Evolutionary conservation across 2,329 filamentous ascomycete species (phyloP).

Genomic region (Ophiostoma fasciatum): DNA sequence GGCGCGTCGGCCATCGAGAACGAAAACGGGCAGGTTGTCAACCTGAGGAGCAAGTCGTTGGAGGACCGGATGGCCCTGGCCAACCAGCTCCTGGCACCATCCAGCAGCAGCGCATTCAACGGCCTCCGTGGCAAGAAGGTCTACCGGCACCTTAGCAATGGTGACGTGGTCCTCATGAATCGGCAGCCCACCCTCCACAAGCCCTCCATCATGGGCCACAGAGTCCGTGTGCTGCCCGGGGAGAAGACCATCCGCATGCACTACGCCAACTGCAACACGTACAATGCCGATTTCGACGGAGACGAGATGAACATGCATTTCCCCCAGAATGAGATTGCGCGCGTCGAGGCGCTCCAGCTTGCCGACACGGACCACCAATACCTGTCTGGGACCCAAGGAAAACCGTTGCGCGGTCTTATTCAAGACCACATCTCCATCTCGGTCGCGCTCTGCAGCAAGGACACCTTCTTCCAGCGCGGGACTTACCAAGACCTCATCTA

Average conservation of each 20-base stretch:
- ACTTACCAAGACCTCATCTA: conserved; percentile 94
- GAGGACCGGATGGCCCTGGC: conserved; percentile 83
- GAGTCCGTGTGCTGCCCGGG: conserved; percentile 77
- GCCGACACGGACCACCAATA: conserved; percentile 98
- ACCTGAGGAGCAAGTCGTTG: conserved; percentile 68
- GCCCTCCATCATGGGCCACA: conserved; percentile 96
- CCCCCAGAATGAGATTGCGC: conserved; percentile 87
- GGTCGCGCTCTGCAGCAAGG: conserved; percentile 76
- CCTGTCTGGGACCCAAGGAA: conserved; percentile 81
- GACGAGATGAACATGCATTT: conserved; percentile 99
- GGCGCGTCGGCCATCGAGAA: conserved; percentile 91
- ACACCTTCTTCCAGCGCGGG: conserved; percentile 76
- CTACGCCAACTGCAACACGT: conserved; percentile 98
- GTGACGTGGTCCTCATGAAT: conserved; percentile 97
- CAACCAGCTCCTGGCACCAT: conserved; percentile 81
- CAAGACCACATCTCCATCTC: conserved; percentile 97
- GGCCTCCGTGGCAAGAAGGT: conserved; percentile 88
- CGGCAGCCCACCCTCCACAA: conserved; percentile 96
- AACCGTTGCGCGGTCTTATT: conserved; percentile 87
- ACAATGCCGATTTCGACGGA: conserved; percentile 98
- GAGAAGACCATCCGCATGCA: conserved; percentile 99
- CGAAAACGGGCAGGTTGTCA: conserved; percentile 83
- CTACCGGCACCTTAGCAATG: conserved; percentile 86
- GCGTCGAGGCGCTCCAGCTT: conserved; percentile 82
- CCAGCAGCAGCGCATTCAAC: conserved; percentile 55